These are phyloP conservation scores for Herpetospermum pedunculosum DNA, from an alignment of 306 rosid genomes.

Conservation along the genomic window DNA sequence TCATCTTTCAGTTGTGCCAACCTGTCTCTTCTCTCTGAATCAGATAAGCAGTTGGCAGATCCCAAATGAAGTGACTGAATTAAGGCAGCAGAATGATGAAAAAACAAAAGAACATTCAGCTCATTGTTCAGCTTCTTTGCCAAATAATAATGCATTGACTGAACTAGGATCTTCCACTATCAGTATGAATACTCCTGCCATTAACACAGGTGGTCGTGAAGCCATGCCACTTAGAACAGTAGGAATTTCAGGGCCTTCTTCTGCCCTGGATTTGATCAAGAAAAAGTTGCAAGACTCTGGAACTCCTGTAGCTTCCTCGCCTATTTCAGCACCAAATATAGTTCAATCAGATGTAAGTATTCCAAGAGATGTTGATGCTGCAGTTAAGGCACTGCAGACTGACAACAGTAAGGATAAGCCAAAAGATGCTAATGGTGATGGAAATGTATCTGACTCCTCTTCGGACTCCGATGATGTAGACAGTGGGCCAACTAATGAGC, in stretches of 20 bases:
- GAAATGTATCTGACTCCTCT: conserved; percentile 63
- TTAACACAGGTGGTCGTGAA: conserved; percentile 89
- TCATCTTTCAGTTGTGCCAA: not conserved
- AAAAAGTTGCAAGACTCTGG: conserved; percentile 93
- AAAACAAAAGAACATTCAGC: conserved; percentile 38
- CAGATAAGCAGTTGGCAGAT: conserved; percentile 98
- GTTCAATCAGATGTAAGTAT: conserved; percentile 59
- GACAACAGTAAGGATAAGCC: conserved; percentile 66
- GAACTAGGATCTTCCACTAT: conserved; percentile 62
- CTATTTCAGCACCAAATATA: conserved; percentile 36
- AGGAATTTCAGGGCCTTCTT: conserved; percentile 45
- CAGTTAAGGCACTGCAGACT: conserved; percentile 46
- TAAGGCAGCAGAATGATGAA: conserved; percentile 67
- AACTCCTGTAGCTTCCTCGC: conserved; percentile 58
- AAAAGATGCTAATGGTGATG: conserved; percentile 70
- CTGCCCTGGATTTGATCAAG: conserved; percentile 88
- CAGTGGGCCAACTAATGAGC: conserved; percentile 84
- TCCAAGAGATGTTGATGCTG: conserved; percentile 49
- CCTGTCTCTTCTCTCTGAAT: conserved; percentile 8
- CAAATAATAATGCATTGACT: conserved; percentile 40
- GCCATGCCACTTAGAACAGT: conserved; percentile 57
- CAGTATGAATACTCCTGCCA: conserved; percentile 77
- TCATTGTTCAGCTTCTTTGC: conserved; percentile 31
- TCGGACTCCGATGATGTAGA: conserved; percentile 92
- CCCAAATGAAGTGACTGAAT: conserved; percentile 85